Base-by-base conservation (phyloP, 176 grass and related monocot species). In the Zoysia pacifica region DNA sequence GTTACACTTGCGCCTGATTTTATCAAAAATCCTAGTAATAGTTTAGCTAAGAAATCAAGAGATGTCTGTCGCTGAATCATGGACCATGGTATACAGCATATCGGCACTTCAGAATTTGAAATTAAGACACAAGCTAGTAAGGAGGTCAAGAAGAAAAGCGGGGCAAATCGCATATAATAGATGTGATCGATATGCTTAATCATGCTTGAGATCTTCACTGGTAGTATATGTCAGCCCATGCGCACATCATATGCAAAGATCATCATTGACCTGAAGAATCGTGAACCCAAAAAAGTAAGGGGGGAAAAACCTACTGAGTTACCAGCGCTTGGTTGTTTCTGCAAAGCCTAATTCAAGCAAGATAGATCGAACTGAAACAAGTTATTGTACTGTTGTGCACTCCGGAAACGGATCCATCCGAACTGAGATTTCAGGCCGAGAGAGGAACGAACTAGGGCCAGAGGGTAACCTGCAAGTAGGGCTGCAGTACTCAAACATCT, bases 401-500 rank as follows among this genome's bases (percentile, higher is more conserved):
- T 20, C 39, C 65, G 14, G 6, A 48, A 79, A 85, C 48, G 3
- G 11, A 72, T 72, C 20, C 14, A 78, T 51, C 35, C 15, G 9
- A 74, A 59, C 15, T 12, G 52, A 59, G 73, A 75, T 75, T 19
- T 75, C 54, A 37, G 47, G 12, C 28, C 28, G 28, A 28, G 47
- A 14, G 48, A 75, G 16, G 11, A 8, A 40, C 1, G 11, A 35
- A 13, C 7, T 7, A 56, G 39, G 9, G n/a, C 2, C 10, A 13
- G n/a, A 50, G 49, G 7, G 11, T 70, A 39, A 87, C 91, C 87
- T 93, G 81, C 14, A 85, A 4, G 85, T 11, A 28, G 84, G 87
- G 67, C 85, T 93, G 85, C 85, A 87, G 58, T 93, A 93, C 79
- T 93, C 87, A 69, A 88, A 93, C 87, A 93, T 85, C 85, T 87